Evolutionary conservation across 495 filamentous ascomycete genomes (phyloP).

Genomic region (Corynascus novoguineensis): DNA sequence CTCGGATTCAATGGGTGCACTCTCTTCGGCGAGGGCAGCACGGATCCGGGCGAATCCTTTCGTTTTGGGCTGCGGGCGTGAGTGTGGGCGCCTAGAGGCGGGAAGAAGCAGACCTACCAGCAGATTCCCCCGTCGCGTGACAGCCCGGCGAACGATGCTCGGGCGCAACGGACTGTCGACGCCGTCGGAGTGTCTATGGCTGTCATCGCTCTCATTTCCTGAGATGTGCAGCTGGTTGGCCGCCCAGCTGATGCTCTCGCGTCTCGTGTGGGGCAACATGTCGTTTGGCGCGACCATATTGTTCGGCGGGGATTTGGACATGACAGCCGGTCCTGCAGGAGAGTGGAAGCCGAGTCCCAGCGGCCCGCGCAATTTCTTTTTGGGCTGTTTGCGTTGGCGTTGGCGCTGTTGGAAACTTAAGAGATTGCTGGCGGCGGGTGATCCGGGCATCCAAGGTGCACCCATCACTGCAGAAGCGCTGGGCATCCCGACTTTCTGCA

Average conservation of each 20-base stretch:
- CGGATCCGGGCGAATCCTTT: slow-evolving; percentile 91
- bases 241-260: slow-evolving; percentile 81
- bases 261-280: slow-evolving; percentile 49
- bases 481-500: slow-evolving; percentile 41
- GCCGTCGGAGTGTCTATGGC: slow-evolving; percentile 47
- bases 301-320: slow-evolving; percentile 43
- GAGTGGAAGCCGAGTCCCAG: slow-evolving; percentile 38
- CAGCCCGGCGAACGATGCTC: slow-evolving; percentile 60
- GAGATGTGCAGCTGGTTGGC: slow-evolving; percentile 83
- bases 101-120: slow-evolving; percentile 53
- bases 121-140: slow-evolving; percentile 82
- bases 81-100: background rate
- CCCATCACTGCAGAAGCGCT: slow-evolving; percentile 51
- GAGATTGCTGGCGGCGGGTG: slow-evolving; percentile 63
- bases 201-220: slow-evolving; percentile 74
- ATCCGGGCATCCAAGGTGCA: slow-evolving; percentile 47
- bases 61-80: slow-evolving; percentile 65
- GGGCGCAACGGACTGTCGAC: slow-evolving; percentile 40
- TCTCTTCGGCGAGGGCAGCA: slow-evolving; percentile 83
- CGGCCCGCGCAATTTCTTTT: slow-evolving; percentile 35
- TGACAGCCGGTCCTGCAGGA: slow-evolving; percentile 18
- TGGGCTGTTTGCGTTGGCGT: slow-evolving; percentile 56
- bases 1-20: slow-evolving; percentile 79
- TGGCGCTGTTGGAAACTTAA: slow-evolving; percentile 74
- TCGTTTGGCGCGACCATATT: slow-evolving; percentile 28